phyloP scores from a whole-genome alignment of 306 rosid species.

The Quercus suber region DNA sequence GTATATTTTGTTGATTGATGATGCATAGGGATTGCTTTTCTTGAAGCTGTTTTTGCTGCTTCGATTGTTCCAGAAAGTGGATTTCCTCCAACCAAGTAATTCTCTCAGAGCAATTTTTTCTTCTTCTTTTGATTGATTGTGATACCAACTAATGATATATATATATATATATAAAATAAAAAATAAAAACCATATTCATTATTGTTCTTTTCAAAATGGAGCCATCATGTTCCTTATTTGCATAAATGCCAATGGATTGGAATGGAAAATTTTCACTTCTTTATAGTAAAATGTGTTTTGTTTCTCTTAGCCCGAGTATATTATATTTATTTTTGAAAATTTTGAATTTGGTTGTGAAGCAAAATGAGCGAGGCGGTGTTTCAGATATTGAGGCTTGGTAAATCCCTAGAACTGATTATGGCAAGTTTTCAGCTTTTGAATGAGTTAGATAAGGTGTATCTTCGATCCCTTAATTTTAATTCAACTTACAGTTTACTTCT shows the following conservation, averaged over 20 bases:
- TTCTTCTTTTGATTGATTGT: too few relatives aligned
- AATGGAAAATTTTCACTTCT: background rate
- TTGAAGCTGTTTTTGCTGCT: slow-evolving; percentile 73
- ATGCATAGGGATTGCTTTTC: slow-evolving; percentile 61
- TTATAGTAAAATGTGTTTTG: background rate
- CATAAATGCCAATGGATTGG: background rate
- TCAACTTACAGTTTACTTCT: slow-evolving; percentile 1
- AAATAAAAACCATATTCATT: background rate
- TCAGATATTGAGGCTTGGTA: slow-evolving; percentile 39
- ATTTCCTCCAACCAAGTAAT: slow-evolving; percentile 52
- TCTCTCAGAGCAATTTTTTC: background rate
- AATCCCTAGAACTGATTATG: slow-evolving; percentile 43
- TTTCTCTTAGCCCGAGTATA: background rate
- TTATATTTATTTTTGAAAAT: background rate
- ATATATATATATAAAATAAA: too few relatives aligned
- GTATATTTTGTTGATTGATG: slow-evolving; percentile 9
- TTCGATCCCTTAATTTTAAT: background rate
- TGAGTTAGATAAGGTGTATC: slow-evolving; percentile 66
- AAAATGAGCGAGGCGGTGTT: slow-evolving; percentile 39
- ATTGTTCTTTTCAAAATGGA: background rate
- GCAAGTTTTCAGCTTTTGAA: slow-evolving; percentile 53
- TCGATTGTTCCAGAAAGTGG: slow-evolving; percentile 51
- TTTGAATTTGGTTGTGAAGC: slow-evolving; percentile 27
- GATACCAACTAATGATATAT: too few relatives aligned
- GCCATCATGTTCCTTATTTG: background rate